A percentile compares a stretch with the other conserved stretches of the same genome.
These are phyloP conservation scores for Nothomitra cinnamomea DNA, from an alignment of 2,329 filamentous ascomycete species.

Conservation along the genomic window DNA sequence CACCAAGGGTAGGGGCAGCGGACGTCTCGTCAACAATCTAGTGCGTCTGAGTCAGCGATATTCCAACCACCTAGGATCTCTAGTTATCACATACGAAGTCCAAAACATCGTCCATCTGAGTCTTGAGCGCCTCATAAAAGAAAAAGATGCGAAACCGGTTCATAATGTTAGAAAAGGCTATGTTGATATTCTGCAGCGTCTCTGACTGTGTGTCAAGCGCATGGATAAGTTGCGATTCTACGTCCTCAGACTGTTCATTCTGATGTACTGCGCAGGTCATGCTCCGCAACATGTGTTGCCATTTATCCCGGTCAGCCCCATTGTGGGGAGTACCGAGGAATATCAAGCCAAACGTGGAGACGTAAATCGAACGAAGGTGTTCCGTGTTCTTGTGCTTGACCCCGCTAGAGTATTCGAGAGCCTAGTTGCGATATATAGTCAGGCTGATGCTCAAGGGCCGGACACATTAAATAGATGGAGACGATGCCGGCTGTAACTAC, in stretches of 20 bases:
- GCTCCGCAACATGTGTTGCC: slow-evolving; percentile 48
- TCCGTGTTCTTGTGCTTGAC: slow-evolving; percentile 41
- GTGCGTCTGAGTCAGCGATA: too few relatives aligned
- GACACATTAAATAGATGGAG: not conserved
- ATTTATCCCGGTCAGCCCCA: slow-evolving; percentile 50
- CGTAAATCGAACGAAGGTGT: too few relatives aligned
- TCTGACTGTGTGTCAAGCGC: slow-evolving; percentile 60
- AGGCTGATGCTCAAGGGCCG: too few relatives aligned
- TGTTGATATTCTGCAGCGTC: slow-evolving; percentile 57
- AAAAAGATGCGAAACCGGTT: slow-evolving; percentile 57
- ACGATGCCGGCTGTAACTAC: not conserved
- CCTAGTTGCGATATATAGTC: too few relatives aligned
- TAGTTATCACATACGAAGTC: slow-evolving; percentile 6
- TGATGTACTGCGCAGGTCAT: too few relatives aligned
- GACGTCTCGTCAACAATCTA: slow-evolving; percentile 51
- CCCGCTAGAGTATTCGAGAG: slow-evolving; percentile 49
- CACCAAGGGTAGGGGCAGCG: slow-evolving; percentile 50
- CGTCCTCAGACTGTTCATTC: slow-evolving; percentile 45
- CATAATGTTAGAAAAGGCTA: slow-evolving; percentile 53
- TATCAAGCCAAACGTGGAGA: slow-evolving; percentile 59
- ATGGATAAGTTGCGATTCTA: slow-evolving; percentile 50
- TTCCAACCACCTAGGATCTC: not conserved
- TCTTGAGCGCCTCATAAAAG: slow-evolving; percentile 58
- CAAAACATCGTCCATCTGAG: slow-evolving; percentile 46
- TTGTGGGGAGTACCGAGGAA: slow-evolving; percentile 65